phyloP scores from a whole-genome alignment of 2,329 filamentous ascomycete genomes.

The Graphium sp. region DNA sequence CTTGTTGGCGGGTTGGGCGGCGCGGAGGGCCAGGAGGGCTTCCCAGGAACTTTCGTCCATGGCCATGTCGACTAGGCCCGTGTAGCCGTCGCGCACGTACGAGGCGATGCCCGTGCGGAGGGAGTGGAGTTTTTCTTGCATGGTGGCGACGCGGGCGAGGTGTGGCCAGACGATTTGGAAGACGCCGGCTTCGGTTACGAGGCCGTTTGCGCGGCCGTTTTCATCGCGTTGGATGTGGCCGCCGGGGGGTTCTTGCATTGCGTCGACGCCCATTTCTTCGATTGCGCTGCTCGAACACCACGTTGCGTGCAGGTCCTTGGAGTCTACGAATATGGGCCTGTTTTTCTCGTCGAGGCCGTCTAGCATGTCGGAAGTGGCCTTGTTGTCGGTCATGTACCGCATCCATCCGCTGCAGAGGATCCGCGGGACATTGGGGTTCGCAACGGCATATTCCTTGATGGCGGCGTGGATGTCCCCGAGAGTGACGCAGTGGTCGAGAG shows the following conservation, averaged over 20 bases:
- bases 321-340: slow-evolving; percentile 39
- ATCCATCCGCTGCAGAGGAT: slow-evolving; percentile 39
- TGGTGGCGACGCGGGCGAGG: slow-evolving; percentile 25
- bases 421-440: slow-evolving; percentile 26
- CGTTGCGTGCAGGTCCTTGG: slow-evolving; percentile 36
- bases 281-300: slow-evolving; percentile 38
- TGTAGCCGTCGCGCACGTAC: slow-evolving; percentile 35
- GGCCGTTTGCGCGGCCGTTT: slow-evolving; percentile 26
- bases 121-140: slow-evolving; percentile 27
- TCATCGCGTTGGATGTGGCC: slow-evolving; percentile 33
- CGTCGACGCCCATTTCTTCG: slow-evolving; percentile 26
- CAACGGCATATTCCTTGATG: slow-evolving; percentile 25
- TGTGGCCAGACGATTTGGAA: slow-evolving; percentile 38
- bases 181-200: slow-evolving; percentile 34
- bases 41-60: slow-evolving; percentile 43
- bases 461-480: slow-evolving; percentile 29
- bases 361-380: slow-evolving; percentile 27
- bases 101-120: slow-evolving; percentile 29
- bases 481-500: slow-evolving; percentile 26
- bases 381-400: slow-evolving; percentile 27
- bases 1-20: slow-evolving; percentile 13
- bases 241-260: slow-evolving; percentile 24
- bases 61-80: slow-evolving; percentile 40
- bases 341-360: slow-evolving; percentile 35
- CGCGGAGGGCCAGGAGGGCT: slow-evolving; percentile 24